Evolutionary conservation across 106 monocot genomes (phyloP).

Genomic region (Acorus calamus): DNA sequence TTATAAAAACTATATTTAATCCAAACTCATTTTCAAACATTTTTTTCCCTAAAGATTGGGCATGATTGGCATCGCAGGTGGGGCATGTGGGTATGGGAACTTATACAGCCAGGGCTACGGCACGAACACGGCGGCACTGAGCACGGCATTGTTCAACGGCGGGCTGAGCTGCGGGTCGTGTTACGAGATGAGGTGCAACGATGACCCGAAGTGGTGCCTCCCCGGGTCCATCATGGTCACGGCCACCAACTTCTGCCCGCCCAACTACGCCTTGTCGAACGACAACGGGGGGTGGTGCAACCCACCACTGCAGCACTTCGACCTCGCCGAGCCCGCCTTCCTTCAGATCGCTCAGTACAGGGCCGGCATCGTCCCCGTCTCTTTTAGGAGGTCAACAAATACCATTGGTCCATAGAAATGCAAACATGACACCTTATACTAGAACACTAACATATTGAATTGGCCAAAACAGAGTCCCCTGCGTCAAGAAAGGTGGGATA

Average conservation of each 20-base stretch:
- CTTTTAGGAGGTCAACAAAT: slow-evolving; percentile 24
- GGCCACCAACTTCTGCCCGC: slow-evolving; percentile 50
- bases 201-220: slow-evolving; percentile 37
- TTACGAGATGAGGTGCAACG: slow-evolving; percentile 37
- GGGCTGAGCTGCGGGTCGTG: slow-evolving; percentile 41
- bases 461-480: slow-evolving; percentile 29
- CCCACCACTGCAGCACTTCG: slow-evolving; percentile 28
- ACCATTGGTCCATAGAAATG: background rate
- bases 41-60: background rate
- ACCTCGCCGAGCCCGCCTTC: slow-evolving; percentile 44
- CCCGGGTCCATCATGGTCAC: slow-evolving; percentile 36
- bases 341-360: slow-evolving; percentile 41
- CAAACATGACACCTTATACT: background rate
- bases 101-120: slow-evolving; percentile 45
- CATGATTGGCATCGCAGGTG: slow-evolving; percentile 10
- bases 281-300: slow-evolving; percentile 28
- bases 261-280: slow-evolving; percentile 36
- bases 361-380: slow-evolving; percentile 37
- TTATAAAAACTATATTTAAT: background rate
- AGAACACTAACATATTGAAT: background rate
- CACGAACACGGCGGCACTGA: slow-evolving; percentile 40
- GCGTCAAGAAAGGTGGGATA: slow-evolving; percentile 62
- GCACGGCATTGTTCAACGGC: slow-evolving; percentile 35
- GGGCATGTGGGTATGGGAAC: slow-evolving; percentile 38
- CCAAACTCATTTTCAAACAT: background rate